phyloP scores from a whole-genome alignment of 495 filamentous ascomycete genomes.

The Chaetomium cochliodes region DNA sequence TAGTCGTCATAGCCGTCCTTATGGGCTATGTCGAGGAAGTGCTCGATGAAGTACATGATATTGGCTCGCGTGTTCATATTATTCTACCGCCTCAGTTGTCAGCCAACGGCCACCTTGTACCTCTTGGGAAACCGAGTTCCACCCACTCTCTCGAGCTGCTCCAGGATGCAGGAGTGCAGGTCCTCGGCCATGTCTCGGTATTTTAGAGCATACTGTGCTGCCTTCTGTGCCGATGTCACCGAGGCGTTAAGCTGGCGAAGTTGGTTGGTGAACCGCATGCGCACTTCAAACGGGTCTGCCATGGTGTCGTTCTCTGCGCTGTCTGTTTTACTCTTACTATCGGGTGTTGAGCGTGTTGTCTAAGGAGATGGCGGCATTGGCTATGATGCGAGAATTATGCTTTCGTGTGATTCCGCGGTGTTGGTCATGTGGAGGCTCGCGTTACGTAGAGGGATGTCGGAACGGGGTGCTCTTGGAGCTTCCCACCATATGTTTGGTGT shows the following conservation, averaged over 20 bases:
- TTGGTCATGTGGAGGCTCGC: neutral
- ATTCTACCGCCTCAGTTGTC: constrained; percentile 50
- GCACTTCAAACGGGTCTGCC: constrained; percentile 96
- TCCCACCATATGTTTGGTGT: neutral
- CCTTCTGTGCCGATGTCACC: constrained; percentile 83
- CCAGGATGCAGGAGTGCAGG: constrained; percentile 92
- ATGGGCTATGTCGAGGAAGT: constrained; percentile 82
- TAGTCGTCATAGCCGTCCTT: constrained; percentile 73
- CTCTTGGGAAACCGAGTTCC: neutral
- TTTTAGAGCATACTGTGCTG: constrained; percentile 90
- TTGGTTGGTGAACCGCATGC: constrained; percentile 89
- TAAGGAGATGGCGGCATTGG: neutral
- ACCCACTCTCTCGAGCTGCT: constrained; percentile 81
- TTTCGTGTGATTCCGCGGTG: neutral
- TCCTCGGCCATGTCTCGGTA: constrained; percentile 93
- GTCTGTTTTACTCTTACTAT: neutral
- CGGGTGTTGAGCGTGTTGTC: neutral
- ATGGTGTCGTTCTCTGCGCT: constrained; percentile 43
- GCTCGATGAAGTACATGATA: constrained; percentile 98
- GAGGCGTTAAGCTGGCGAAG: constrained; percentile 87
- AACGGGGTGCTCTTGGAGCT: neutral
- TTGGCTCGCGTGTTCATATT: constrained; percentile 97
- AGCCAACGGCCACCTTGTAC: neutral
- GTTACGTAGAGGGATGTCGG: neutral
- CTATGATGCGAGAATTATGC: neutral